phyloP scores from a whole-genome alignment of 306 rosid species.

The Alnus glutinosa region DNA sequence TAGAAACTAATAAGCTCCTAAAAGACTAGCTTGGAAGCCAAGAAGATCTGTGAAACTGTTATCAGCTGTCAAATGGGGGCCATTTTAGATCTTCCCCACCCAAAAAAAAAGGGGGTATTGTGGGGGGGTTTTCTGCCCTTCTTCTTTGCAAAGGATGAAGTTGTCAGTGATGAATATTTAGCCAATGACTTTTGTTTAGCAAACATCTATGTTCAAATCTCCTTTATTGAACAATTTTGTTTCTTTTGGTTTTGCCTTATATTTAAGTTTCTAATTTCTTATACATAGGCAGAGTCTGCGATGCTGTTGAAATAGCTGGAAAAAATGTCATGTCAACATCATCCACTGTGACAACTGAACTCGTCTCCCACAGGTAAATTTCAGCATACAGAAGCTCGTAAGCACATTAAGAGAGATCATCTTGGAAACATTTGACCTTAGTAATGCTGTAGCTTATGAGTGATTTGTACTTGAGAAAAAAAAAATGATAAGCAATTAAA shows the following conservation, averaged over 20 bases:
- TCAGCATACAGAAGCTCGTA: constrained; percentile 13
- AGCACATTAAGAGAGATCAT: neutral
- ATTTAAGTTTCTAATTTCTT: constrained; percentile 20
- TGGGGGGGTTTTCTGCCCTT: neutral
- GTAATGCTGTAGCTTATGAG: constrained; percentile 10
- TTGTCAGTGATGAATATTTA: constrained; percentile 15
- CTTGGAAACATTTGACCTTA: neutral
- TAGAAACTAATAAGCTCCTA: neutral
- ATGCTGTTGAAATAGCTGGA: constrained; percentile 92
- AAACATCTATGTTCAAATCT: constrained; percentile 12
- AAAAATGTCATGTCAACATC: constrained; percentile 90
- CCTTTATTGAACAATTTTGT: constrained; percentile 2
- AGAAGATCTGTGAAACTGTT: neutral
- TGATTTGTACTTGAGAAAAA: neutral
- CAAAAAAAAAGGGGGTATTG: neutral
- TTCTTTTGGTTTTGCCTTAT: constrained; percentile 17
- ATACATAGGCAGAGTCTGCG: constrained; percentile 74
- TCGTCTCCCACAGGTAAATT: constrained; percentile 72
- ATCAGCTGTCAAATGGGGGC: constrained; percentile 6
- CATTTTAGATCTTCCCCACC: neutral
- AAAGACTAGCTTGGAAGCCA: neutral
- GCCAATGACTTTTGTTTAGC: constrained; percentile 3
- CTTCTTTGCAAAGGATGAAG: constrained; percentile 5
- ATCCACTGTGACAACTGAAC: constrained; percentile 83
- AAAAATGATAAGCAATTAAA: neutral